Conservation (phyloP, 1,139 yeast species). For the Suhomyces maxii region DNA sequence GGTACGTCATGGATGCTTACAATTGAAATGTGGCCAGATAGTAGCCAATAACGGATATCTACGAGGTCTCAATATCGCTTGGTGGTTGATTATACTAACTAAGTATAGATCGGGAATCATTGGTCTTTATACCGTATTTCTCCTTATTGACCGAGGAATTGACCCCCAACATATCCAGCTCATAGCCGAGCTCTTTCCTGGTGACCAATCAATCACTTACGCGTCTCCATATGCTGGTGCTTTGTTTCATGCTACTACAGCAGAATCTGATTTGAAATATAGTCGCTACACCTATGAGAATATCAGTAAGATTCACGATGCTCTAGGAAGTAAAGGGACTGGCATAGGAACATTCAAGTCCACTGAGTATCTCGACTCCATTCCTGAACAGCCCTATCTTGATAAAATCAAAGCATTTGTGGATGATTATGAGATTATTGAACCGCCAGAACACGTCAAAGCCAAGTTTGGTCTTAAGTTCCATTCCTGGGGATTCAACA, state of each 20-base stretch:
- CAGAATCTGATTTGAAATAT: conserved; percentile 9
- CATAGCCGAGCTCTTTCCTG: conserved; percentile 24
- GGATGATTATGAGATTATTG: conserved; percentile 4
- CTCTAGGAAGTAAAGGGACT: conserved; percentile 15
- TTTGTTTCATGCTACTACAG: conserved; percentile 13
- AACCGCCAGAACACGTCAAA: conserved; percentile 11
- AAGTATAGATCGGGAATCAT: conserved; percentile 22
- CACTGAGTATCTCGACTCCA: conserved; percentile 12
- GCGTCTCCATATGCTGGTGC: conserved; percentile 30
- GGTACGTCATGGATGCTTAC: conserved; percentile 1
- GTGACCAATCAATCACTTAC: conserved; percentile 22
- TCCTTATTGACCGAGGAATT: conserved; percentile 20
- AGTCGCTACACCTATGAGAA: conserved; percentile 19
- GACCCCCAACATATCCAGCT: conserved; percentile 15
- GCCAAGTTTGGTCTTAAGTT: conserved; percentile 17
- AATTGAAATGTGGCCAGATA: too few relatives aligned
- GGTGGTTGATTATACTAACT: not conserved
- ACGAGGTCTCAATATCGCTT: too few relatives aligned
- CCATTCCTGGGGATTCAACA: conserved; percentile 25
- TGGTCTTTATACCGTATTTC: conserved; percentile 26
- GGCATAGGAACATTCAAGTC: conserved; percentile 14
- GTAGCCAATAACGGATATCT: not conserved
- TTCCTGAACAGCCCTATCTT: conserved; percentile 1
- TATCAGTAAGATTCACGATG: conserved; percentile 11
- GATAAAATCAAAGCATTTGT: conserved; percentile 5